Evolutionary conservation across 257 asterid species (phyloP).

Genomic region (Salvia miltiorrhiza): DNA sequence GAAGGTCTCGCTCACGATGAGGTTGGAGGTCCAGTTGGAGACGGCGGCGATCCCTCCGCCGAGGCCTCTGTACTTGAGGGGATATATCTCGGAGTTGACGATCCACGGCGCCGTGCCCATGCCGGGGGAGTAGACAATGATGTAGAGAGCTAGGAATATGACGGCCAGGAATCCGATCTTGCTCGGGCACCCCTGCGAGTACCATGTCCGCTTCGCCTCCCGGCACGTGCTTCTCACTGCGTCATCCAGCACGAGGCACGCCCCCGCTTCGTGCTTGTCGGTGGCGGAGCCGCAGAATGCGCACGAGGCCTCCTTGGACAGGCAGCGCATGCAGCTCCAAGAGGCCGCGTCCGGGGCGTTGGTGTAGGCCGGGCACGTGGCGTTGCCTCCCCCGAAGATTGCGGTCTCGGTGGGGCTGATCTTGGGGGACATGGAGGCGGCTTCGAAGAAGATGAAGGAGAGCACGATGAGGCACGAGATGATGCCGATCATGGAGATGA

Average conservation of each 20-base stretch:
- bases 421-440: conserved; percentile 36
- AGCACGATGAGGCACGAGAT: conserved; percentile 23
- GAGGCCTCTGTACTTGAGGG: conserved; percentile 51
- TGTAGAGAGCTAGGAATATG: conserved; percentile 43
- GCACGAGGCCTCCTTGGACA: conserved; percentile 28
- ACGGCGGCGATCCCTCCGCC: conserved; percentile 75
- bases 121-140: conserved; percentile 58
- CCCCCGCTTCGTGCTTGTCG: conserved; percentile 35
- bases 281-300: conserved; percentile 43
- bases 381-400: conserved; percentile 42
- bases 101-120: conserved; percentile 77
- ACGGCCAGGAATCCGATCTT: conserved; percentile 50
- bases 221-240: conserved; percentile 28
- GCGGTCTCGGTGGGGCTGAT: conserved; percentile 31
- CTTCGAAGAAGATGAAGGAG: conserved; percentile 26
- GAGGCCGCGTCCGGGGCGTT: conserved; percentile 27
- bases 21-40: conserved; percentile 57
- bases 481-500: conserved; percentile 32
- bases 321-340: conserved; percentile 51
- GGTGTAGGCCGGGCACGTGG: conserved; percentile 41
- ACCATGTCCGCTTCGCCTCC: conserved; percentile 40
- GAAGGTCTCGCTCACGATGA: conserved; percentile 51
- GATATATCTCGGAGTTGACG: conserved; percentile 66
- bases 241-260: conserved; percentile 38
- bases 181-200: conserved; percentile 58